A percentile compares a stretch with the other conserved stretches of the same genome.
phyloP scores from a whole-genome alignment of 805 yeast genomes.

The Zygoascus tannicola region DNA sequence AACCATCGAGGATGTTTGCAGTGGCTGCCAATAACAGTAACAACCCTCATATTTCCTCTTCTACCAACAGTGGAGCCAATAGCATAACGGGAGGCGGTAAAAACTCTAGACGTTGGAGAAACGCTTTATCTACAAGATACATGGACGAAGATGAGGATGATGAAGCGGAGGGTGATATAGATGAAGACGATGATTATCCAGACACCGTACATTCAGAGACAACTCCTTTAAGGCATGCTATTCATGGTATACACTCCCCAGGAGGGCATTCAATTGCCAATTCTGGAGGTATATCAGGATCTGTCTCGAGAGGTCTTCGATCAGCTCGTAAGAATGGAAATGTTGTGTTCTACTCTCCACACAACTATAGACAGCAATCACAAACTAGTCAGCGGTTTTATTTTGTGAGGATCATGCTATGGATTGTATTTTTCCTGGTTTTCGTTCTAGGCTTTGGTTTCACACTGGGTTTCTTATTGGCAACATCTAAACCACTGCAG shows the following conservation, averaged over 20 bases:
- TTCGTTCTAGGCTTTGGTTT: slow-evolving; percentile 47
- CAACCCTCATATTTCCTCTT: not conserved
- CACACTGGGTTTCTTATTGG: slow-evolving; percentile 71
- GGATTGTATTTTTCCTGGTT: slow-evolving; percentile 24
- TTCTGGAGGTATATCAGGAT: not conserved
- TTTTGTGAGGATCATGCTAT: slow-evolving; percentile 25
- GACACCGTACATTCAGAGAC: slow-evolving; percentile 25
- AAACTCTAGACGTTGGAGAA: slow-evolving; percentile 9
- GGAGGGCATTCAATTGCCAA: not conserved
- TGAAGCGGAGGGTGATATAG: slow-evolving; percentile 40
- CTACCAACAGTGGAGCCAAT: not conserved
- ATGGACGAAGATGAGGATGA: slow-evolving; percentile 34
- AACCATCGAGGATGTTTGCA: slow-evolving; percentile 3
- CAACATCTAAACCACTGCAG: slow-evolving; percentile 76
- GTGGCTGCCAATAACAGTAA: slow-evolving; percentile 3
- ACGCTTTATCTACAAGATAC: slow-evolving; percentile 7
- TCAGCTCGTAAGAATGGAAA: slow-evolving; percentile 17
- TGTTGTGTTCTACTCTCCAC: slow-evolving; percentile 36
- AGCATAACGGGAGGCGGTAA: slow-evolving; percentile 4
- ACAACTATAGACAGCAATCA: slow-evolving; percentile 29
- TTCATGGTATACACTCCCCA: not conserved
- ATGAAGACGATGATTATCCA: slow-evolving; percentile 22
- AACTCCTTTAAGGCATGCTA: slow-evolving; percentile 24
- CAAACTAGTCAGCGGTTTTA: slow-evolving; percentile 10
- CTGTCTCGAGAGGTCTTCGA: slow-evolving; percentile 12